phyloP scores from a whole-genome alignment of 495 filamentous ascomycete genomes.

The Recurvomyces mirabilis region DNA sequence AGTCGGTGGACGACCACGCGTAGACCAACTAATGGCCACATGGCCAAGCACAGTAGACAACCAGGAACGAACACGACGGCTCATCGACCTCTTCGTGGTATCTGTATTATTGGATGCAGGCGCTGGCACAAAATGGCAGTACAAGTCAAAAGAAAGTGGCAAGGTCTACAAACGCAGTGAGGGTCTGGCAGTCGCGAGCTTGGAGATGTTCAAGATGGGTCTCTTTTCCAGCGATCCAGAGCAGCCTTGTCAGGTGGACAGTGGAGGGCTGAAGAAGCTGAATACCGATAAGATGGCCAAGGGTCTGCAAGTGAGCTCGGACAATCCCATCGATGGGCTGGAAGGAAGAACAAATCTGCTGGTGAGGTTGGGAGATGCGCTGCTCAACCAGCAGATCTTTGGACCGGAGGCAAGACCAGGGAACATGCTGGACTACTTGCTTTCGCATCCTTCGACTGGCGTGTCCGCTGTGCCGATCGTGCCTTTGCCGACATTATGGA shows the following conservation, averaged over 20 bases:
- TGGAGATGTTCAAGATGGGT: conserved; percentile 98
- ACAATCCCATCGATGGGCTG: conserved; percentile 76
- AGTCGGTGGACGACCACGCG: conserved; percentile 64
- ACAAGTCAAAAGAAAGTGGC: conserved; percentile 83
- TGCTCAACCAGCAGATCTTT: conserved; percentile 76
- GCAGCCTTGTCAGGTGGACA: conserved; percentile 84
- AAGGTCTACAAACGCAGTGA: conserved; percentile 76
- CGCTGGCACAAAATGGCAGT: conserved; percentile 74
- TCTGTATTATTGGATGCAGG: conserved; percentile 87
- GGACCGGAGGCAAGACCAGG: conserved; percentile 77
- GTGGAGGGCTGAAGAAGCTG: conserved; percentile 61
- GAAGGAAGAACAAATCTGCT: conserved; percentile 77
- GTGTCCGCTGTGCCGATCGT: conserved; percentile 80
- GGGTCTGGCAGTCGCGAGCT: conserved; percentile 80
- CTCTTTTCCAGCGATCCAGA: conserved; percentile 72
- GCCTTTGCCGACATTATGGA: conserved; percentile 84
- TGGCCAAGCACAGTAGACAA: conserved; percentile 56
- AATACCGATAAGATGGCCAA: conserved; percentile 62
- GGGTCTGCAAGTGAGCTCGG: conserved; percentile 71
- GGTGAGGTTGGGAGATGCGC: conserved; percentile 59
- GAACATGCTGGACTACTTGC: conserved; percentile 90
- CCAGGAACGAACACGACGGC: conserved; percentile 60
- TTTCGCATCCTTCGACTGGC: conserved; percentile 80
- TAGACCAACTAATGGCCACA: conserved; percentile 57
- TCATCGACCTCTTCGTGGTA: conserved; percentile 77